Evolutionary conservation across 2,329 filamentous ascomycete species (phyloP), one percentile per base, ranked within the genome.

Genomic region (Pseudocercospora ulei): DNA sequence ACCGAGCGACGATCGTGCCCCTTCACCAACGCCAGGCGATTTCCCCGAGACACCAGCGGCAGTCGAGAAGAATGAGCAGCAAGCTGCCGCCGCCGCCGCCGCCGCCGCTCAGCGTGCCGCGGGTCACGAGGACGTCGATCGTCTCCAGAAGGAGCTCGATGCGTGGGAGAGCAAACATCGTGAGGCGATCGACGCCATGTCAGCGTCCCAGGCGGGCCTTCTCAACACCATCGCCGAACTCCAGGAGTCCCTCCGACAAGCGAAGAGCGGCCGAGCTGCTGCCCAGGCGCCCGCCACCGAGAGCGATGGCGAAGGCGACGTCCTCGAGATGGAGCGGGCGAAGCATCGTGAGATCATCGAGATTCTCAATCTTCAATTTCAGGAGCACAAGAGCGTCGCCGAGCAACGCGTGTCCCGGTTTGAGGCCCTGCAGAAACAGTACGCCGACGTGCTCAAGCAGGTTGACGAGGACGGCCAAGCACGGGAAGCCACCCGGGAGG

Each of bases 91-190:
- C 6, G 54, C 50, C 8, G 46, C 50, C 4, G 41, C 43, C 8
- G 43, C 46, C 6, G 54, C 50, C 8, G 49, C 50, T 6, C 25
- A 40, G 3, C 41, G 20, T 11, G 12, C 28, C 36, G 37, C 41
- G 29, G 43, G 30, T 44, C 43, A 40, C 71, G 52, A 52, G 24
- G 73, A 78, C 23, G 72, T 93, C 47, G 63, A 67, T 2, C 66
- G 74, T 28, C 70, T 95, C 4, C 72, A 90, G 55, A 62, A 70
- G 1, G 84, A 94, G 54, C 70, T 94, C 14, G 68, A 68, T 0
- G 67, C 70, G 33, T 90, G 84, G 83, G 78, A 90, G 57, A 65
- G 61, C 33, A 87, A 83, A 64, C 86, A 95, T 59, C 67, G 79
- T 50, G 65, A 70, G 25, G 76, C 78, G 0, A 67, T 94, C 17